Percentiles rank a stretch among this genome's conserved stretches.
These are phyloP conservation scores for Lathyrus sativus DNA, from an alignment of 306 rosid species.

Conservation along the genomic window DNA sequence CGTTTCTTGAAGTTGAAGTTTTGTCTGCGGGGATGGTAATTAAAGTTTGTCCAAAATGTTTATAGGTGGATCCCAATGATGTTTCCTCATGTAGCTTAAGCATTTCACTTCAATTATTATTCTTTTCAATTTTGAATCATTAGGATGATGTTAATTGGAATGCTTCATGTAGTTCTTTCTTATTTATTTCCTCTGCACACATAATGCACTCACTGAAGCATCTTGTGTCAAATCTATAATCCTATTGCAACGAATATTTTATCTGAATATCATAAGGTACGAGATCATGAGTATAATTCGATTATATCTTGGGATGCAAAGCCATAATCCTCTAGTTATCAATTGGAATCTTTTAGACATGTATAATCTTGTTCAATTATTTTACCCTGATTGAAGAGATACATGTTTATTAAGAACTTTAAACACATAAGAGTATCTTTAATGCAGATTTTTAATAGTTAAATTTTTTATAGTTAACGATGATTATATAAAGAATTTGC, in stretches of 20 bases:
- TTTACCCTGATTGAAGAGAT: no score
- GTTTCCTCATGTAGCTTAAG: constrained; percentile 39
- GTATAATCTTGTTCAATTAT: no score
- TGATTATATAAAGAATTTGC: no score
- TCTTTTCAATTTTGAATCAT: constrained; percentile 37
- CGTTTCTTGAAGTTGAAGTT: constrained; percentile 42
- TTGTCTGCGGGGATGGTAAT: constrained; percentile 38
- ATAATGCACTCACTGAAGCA: constrained; percentile 13
- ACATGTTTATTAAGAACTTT: no score
- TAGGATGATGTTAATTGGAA: constrained; percentile 28
- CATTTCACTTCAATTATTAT: constrained; percentile 7
- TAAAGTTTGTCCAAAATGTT: constrained; percentile 49
- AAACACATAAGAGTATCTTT: no score
- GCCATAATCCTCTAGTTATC: background rate
- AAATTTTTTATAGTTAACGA: no score
- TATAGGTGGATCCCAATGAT: constrained; percentile 39
- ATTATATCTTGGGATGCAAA: background rate
- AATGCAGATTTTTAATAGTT: no score
- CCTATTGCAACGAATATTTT: background rate
- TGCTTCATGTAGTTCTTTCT: constrained; percentile 14
- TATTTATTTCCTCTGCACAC: background rate
- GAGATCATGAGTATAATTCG: background rate
- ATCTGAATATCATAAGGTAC: background rate
- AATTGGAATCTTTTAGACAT: no score
- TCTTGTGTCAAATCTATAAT: background rate